Evolutionary conservation across 345 rosid genomes (phyloP).

Genomic region (Noccaea caerulescens): DNA sequence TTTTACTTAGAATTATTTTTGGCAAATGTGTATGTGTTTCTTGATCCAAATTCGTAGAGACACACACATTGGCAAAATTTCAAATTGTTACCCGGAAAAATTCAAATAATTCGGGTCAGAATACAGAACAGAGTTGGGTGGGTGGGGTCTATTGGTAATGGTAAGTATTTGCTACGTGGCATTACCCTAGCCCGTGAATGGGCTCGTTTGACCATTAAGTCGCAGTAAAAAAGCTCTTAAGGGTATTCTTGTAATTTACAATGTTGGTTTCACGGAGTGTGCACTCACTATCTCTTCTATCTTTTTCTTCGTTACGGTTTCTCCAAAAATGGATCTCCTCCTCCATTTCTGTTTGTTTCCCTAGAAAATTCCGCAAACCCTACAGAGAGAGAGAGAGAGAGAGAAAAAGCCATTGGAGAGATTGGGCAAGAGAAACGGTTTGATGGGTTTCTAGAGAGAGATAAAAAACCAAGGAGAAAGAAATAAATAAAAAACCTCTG

Average conservation of each 20-base stretch:
- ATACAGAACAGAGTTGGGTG: too few species aligned
- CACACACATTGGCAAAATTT: too few species aligned
- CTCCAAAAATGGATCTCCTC: constrained; percentile 44
- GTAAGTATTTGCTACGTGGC: constrained; percentile 6
- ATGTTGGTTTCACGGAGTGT: constrained; percentile 6
- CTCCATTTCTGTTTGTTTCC: constrained; percentile 27
- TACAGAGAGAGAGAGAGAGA: constrained; percentile 27
- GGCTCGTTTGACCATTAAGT: background rate
- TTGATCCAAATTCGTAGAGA: too few species aligned
- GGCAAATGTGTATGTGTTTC: too few species aligned
- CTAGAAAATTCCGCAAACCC: constrained; percentile 45
- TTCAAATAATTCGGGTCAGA: too few species aligned
- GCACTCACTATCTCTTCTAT: constrained; percentile 1
- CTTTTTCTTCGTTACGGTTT: constrained; percentile 17
- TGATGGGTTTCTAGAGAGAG: constrained; percentile 21
- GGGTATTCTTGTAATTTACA: constrained; percentile 23
- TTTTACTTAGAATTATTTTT: too few species aligned
- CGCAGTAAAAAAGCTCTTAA: background rate
- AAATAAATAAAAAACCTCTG: background rate
- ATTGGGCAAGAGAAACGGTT: constrained; percentile 6
- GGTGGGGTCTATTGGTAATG: too few species aligned
- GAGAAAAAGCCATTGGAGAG: background rate
- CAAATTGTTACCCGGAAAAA: too few species aligned
- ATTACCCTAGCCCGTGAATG: constrained; percentile 14
- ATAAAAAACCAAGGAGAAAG: too few species aligned